phyloP scores from a whole-genome alignment of 2,329 filamentous ascomycete genomes.

The Penicillium sclerotiorum region DNA sequence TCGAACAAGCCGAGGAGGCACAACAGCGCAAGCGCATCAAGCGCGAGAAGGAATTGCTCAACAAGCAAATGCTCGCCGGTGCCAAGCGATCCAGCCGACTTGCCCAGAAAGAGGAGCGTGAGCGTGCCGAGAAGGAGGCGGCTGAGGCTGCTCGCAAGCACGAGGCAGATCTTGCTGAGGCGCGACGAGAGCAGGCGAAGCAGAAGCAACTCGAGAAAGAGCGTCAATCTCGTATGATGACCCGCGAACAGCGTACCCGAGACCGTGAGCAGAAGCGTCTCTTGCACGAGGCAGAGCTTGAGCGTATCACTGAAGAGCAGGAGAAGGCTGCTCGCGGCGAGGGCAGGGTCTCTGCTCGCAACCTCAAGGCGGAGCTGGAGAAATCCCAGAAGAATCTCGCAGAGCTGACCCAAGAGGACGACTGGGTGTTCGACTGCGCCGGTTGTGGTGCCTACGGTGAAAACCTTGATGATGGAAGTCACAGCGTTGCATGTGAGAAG shows the following conservation, averaged over 20 bases:
- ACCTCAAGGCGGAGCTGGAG: conserved; percentile 80
- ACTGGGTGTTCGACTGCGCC: conserved; percentile 92
- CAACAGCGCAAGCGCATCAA: conserved; percentile 71
- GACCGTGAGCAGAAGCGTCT: conserved; percentile 83
- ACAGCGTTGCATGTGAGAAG: conserved; percentile 89
- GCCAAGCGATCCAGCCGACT: conserved; percentile 93
- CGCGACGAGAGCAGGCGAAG: conserved; percentile 60
- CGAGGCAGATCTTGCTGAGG: conserved; percentile 65
- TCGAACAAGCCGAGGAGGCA: conserved; percentile 73
- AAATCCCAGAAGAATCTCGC: conserved; percentile 75
- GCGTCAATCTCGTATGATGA: conserved; percentile 76
- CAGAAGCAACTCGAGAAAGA: conserved; percentile 71
- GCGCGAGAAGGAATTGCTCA: conserved; percentile 79
- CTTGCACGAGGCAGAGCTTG: conserved; percentile 81
- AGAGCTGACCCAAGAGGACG: conserved; percentile 72
- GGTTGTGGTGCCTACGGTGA: conserved; percentile 87
- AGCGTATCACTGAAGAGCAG: conserved; percentile 75
- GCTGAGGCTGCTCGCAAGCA: conserved; percentile 71
- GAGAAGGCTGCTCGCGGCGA: conserved; percentile 59
- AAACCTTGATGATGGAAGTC: conserved; percentile 85
- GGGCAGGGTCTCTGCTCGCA: conserved; percentile 72
- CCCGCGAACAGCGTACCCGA: conserved; percentile 79
- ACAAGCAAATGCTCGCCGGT: conserved; percentile 82
- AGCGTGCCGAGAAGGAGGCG: conserved; percentile 71
- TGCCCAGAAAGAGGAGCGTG: conserved; percentile 77